A percentile compares a stretch with the other conserved stretches of the same genome.
Conservation (phyloP, 768 basidiomycete species). For the Leccinum imitatum region DNA sequence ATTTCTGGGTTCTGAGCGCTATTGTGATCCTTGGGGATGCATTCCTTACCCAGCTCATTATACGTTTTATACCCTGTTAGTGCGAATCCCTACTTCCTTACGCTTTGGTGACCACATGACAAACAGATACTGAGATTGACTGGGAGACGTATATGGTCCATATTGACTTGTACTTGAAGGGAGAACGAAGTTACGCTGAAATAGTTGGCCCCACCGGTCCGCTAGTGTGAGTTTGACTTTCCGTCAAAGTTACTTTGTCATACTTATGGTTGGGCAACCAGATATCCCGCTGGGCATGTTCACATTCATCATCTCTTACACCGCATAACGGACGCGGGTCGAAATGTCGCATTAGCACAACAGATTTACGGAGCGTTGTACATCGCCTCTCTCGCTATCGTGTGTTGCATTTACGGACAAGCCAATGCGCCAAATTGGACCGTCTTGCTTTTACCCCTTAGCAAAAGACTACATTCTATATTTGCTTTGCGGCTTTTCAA, state of each 20-base stretch:
- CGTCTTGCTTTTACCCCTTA: conserved; percentile 70
- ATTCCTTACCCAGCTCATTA: conserved; percentile 74
- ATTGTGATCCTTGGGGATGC: conserved; percentile 75
- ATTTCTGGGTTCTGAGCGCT: conserved; percentile 67
- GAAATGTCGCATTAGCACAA: conserved; percentile 64
- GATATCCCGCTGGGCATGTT: conserved; percentile 94
- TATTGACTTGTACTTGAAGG: conserved; percentile 70
- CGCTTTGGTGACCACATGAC: conserved; percentile 17
- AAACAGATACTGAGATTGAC: conserved; percentile 95
- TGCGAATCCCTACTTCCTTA: conserved; percentile 11
- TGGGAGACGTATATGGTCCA: conserved; percentile 97
- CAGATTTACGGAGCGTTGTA: conserved; percentile 79
- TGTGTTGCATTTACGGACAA: conserved; percentile 66
- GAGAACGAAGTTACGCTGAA: conserved; percentile 77
- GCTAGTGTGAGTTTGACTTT: conserved; percentile 62
- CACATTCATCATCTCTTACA: conserved; percentile 76
- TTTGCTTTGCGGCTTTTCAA: conserved; percentile 92
- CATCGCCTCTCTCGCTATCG: conserved; percentile 57
- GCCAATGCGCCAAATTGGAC: conserved; percentile 71
- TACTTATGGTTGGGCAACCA: conserved; percentile 31
- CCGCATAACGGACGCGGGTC: conserved; percentile 58
- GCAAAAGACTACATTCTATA: conserved; percentile 94
- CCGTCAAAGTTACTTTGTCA: not conserved
- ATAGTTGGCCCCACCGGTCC: conserved; percentile 92
- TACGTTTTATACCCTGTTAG: conserved; percentile 82